Evolutionary conservation across 129 eudicot genomes (phyloP), one percentile per base, ranked within the genome.

Genomic region (Flaveria linearis): DNA sequence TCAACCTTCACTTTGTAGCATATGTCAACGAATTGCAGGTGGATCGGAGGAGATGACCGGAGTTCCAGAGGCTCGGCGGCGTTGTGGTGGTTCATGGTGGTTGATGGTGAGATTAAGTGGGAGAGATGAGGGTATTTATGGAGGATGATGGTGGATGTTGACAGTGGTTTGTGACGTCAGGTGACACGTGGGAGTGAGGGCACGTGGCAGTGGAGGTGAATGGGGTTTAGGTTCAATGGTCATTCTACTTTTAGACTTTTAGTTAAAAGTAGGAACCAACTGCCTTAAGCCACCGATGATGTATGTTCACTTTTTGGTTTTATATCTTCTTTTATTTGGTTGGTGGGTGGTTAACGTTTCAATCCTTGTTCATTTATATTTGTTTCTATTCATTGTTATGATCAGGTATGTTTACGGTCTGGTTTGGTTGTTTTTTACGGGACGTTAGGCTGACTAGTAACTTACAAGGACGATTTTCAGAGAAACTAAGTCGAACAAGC

Each of bases 1-100:
- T 36, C 7, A 36, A 79, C 17, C 70, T 91, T 90, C 9, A 91
- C 78, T 45, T 84, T 85, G 88, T 88, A 91, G 47, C 82, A 73
- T 5, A 93, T 77, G 61, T 91, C 97, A 55, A 93, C 50, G 57
- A 93, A 93, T 88, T 93, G 90, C 75, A 78, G 72, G 7, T 71
- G 72, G 13, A 78, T 47, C 3, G 77, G 77, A 13, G 12, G 45
- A 10, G 82, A 45, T 10, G 76, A 30, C 22, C 30, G 68, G 16
- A 33, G 46, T 4, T 66, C 23, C 13, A 43, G 55, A 15, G 74
- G 58, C 11, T 58, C 20, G 16, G 14, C 15, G 50, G 66, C 13
- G 11, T 33, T 60, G 10, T 65, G 61, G 28, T 73, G 84, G 22
- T 15, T 16, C 36, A 46, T 70, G 60, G 2, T 70, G 20, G 28